Conservation (phyloP, 495 filamentous ascomycete genomes). For the Hypoxylon crocopeplum region DNA sequence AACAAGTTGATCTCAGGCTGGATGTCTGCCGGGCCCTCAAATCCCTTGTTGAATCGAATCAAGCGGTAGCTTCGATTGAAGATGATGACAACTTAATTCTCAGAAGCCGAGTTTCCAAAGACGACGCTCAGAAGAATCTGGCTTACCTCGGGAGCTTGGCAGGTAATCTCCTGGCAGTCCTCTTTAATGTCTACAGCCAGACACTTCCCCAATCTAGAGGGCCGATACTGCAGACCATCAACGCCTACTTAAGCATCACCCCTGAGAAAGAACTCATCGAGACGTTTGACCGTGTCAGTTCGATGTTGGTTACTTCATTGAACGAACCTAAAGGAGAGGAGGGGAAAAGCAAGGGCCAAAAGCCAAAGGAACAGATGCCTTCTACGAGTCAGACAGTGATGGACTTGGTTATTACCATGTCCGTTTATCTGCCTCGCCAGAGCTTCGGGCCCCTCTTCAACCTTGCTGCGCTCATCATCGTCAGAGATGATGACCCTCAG, state of each 20-base stretch:
- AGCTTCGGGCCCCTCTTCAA: conserved; percentile 82
- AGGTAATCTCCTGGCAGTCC: conserved; percentile 86
- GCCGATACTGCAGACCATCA: conserved; percentile 89
- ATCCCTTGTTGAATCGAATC: conserved; percentile 88
- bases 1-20: conserved; percentile 83
- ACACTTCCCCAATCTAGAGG: conserved; percentile 92
- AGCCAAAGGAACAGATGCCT: conserved; percentile 73
- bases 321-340: conserved; percentile 64
- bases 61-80: conserved; percentile 69
- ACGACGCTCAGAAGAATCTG: conserved; percentile 75
- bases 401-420: conserved; percentile 94
- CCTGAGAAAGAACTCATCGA: conserved; percentile 75
- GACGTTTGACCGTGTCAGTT: conserved; percentile 84
- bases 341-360: conserved; percentile 65
- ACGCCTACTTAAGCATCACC: conserved; percentile 89
- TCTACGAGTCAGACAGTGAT: conserved; percentile 95
- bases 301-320: conserved; percentile 80
- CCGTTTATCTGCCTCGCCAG: conserved; percentile 84
- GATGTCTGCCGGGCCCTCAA: conserved; percentile 87
- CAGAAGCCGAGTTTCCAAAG: conserved; percentile 75
- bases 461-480: conserved; percentile 80
- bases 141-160: conserved; percentile 78
- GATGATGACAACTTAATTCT: conserved; percentile 72
- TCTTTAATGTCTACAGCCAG: conserved; percentile 98
- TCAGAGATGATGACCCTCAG: conserved; percentile 80